Base-by-base conservation (phyloP, 768 basidiomycete genomes). In the Collybia mongolica region DNA sequence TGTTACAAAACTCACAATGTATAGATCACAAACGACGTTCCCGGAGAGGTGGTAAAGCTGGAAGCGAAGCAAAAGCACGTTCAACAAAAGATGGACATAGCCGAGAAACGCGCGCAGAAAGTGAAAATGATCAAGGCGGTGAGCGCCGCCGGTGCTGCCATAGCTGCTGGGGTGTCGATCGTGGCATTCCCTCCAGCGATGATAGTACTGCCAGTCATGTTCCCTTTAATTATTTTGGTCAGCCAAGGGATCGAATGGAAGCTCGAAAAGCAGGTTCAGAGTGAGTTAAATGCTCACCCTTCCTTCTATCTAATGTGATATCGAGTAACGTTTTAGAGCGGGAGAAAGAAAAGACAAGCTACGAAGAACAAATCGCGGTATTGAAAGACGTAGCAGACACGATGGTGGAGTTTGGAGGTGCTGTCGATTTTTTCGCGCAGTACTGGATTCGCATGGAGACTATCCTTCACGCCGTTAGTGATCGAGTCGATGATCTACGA, bases 171-270 rank as follows among this genome's bases (percentile, higher is more conserved):
- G 18, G 48, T 57, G 6, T 39, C 58, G 1, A 40, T 39, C 9
- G 19, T 57, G 2, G 39, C 26, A 8, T 58, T 57, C 5, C 60
- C 60, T 2, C 60, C 60, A 5, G 32, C 56, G 2, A 12, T 62
- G 6, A 22, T 60, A 22, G 39, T 59, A n/a, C 22, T 62, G 7
- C 58, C 58, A 0, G 43, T 60, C 11, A 51, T 39, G 11, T 49
- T 62, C 24, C 54, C 60, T 1, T 51, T 60, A 26, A 38, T 51
- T 24, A 58, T 56, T 3, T 36, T 62, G 12, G 48, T 43, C 14
- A 14, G 47, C 11, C 56, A 60, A 47, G 49, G 44, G 2, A 57
- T 52, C 26, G 56, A 60, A 36, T 46, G 54, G 6, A 39, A 45
- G 0, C 43, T 32, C 12, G 41, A 43, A 15, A 58, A 58, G 32